Evolutionary conservation across 192 early-diverging fungal species (phyloP).

Genomic region (Coemansia biformis): DNA sequence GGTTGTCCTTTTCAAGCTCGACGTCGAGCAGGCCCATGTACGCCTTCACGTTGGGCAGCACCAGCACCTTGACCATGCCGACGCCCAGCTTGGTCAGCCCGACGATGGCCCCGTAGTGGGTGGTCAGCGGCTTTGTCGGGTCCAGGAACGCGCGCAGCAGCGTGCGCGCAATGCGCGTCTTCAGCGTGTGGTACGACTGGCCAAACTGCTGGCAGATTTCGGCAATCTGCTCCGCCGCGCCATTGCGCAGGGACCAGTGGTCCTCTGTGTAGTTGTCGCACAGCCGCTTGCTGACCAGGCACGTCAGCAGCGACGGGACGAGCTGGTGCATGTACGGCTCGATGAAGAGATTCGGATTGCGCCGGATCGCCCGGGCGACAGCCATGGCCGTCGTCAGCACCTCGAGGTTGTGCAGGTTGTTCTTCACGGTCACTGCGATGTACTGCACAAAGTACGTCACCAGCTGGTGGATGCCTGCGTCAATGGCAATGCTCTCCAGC

Average conservation of each 20-base stretch:
- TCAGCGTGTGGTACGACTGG: conserved; percentile 75
- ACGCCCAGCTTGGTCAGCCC: conserved; percentile 71
- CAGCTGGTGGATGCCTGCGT: conserved; percentile 92
- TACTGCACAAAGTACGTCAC: conserved; percentile 94
- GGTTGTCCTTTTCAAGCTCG: conserved; percentile 41
- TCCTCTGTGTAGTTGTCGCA: conserved; percentile 60
- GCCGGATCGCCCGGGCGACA: conserved; percentile 70
- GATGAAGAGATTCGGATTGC: conserved; percentile 83
- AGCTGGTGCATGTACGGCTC: conserved; percentile 97
- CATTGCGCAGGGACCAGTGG: conserved; percentile 79
- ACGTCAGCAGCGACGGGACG: conserved; percentile 88
- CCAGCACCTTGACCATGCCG: conserved; percentile 68
- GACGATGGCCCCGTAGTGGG: conserved; percentile 84
- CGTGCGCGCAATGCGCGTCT: conserved; percentile 84
- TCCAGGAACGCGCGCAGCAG: conserved; percentile 87
- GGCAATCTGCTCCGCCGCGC: conserved; percentile 68
- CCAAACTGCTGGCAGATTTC: conserved; percentile 75
- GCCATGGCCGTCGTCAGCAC: conserved; percentile 72
- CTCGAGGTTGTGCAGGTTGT: conserved; percentile 69
- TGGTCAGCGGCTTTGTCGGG: conserved; percentile 70
- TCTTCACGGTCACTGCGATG: conserved; percentile 78
- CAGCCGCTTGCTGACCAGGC: conserved; percentile 80
- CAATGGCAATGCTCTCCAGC: conserved; percentile 73
- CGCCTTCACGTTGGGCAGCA: conserved; percentile 72
- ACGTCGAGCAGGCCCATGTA: conserved; percentile 52